Conservation (phyloP, 208 protist genomes). For the Strigomonas galati region DNA sequence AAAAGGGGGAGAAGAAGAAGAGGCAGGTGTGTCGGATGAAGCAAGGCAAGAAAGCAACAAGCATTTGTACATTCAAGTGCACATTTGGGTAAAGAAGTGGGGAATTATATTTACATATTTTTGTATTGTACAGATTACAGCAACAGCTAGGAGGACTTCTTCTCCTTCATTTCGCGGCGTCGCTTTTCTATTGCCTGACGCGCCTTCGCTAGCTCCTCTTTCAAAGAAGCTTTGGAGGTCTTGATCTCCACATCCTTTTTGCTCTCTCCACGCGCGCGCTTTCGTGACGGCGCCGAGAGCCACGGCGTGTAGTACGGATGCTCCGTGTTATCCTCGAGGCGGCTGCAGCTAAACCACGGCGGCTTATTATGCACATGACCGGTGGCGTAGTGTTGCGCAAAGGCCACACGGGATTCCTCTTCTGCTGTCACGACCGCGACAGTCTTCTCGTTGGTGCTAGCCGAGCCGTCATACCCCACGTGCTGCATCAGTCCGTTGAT, state of each 20-base stretch:
- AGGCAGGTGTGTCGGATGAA: background rate
- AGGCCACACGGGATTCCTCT: slow-evolving; percentile 15
- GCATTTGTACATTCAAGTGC: background rate
- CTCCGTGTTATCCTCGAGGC: slow-evolving; percentile 60
- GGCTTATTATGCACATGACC: slow-evolving; percentile 62
- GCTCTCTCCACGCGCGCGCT: slow-evolving; percentile 9
- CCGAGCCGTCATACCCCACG: too few species aligned
- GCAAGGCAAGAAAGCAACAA: background rate
- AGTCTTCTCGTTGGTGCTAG: background rate
- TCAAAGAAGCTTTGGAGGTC: slow-evolving; percentile 6
- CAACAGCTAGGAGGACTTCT: too few species aligned
- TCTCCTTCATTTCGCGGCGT: too few species aligned
- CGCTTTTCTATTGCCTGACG: too few species aligned
- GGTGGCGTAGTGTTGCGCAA: slow-evolving; percentile 30
- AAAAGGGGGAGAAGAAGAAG: background rate
- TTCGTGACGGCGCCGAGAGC: slow-evolving; percentile 41
- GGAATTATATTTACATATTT: background rate
- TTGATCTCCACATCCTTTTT: background rate
- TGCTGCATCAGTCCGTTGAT: too few species aligned
- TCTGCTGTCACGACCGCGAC: background rate
- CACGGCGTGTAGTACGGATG: slow-evolving; percentile 63
- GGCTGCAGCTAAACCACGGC: slow-evolving; percentile 67
- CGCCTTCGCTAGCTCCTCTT: background rate
- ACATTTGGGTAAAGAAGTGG: background rate
- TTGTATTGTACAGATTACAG: background rate